phyloP scores from a whole-genome alignment of 352 stramenopile genomes.

The Globisporangium cylindrosporum region DNA sequence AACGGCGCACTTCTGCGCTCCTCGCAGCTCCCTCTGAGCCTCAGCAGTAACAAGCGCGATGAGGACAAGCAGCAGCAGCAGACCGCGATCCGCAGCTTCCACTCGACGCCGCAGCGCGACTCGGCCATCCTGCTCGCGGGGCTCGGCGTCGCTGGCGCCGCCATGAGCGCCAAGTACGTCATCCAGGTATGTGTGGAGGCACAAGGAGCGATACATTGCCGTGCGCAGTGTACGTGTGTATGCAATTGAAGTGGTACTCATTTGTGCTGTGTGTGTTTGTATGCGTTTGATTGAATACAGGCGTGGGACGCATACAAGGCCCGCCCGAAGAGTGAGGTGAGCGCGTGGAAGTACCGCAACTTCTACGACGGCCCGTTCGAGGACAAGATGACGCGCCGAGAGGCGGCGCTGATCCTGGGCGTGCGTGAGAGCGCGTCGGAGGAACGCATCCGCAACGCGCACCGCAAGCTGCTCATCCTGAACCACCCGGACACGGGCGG shows the following conservation, averaged over 20 bases:
- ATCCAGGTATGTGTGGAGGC: slow-evolving; percentile 37
- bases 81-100: slow-evolving; percentile 46
- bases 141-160: slow-evolving; percentile 63
- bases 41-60: not conserved
- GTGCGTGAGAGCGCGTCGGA: slow-evolving; percentile 93
- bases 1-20: slow-evolving; percentile 6
- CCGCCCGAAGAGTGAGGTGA: slow-evolving; percentile 64
- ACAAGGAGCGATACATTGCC: not conserved
- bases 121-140: slow-evolving; percentile 57
- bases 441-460: slow-evolving; percentile 97
- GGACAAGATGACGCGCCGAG: slow-evolving; percentile 97
- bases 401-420: slow-evolving; percentile 98
- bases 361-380: slow-evolving; percentile 98
- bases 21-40: slow-evolving; percentile 6
- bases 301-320: slow-evolving; percentile 76
- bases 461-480: slow-evolving; percentile 97
- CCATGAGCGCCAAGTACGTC: slow-evolving; percentile 75
- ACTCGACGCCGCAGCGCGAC: slow-evolving; percentile 64
- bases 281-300: slow-evolving; percentile 19
- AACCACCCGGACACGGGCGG: slow-evolving; percentile 99
- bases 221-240: not conserved
- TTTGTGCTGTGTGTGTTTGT: not conserved
- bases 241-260: not conserved
- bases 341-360: slow-evolving; percentile 78
- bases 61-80: slow-evolving; percentile 7